phyloP scores from a whole-genome alignment of 2,329 filamentous ascomycete species.

The Microsporum canis region DNA sequence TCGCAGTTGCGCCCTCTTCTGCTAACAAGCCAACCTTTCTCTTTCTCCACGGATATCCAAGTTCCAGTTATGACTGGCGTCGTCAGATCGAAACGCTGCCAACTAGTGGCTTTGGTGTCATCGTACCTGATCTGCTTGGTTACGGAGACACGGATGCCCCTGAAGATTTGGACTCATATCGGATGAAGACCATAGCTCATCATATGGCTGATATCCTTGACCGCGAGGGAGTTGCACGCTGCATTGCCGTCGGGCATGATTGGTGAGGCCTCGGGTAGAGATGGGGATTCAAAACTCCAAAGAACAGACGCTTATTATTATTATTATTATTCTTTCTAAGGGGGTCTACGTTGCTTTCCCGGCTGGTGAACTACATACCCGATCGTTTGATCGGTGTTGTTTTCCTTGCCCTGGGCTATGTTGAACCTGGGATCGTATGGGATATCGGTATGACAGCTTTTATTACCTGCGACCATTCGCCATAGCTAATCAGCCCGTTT shows the following conservation, averaged over 20 bases:
- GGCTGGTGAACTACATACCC: background rate
- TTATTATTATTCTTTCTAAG: background rate
- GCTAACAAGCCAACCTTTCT: conserved; percentile 24
- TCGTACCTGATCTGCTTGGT: conserved; percentile 33
- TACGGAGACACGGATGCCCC: conserved; percentile 35
- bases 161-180: conserved; percentile 27
- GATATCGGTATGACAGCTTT: too few relatives aligned
- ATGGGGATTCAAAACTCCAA: too few relatives aligned
- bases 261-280: background rate
- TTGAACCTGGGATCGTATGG: background rate
- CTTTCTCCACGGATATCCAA: conserved; percentile 42
- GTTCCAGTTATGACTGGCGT: conserved; percentile 37
- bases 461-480: too few relatives aligned
- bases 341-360: background rate
- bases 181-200: background rate
- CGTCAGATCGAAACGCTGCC: conserved; percentile 32
- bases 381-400: background rate
- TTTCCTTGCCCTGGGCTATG: background rate
- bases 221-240: background rate
- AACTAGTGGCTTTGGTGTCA: conserved; percentile 30
- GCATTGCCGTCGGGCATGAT: background rate
- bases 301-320: too few relatives aligned
- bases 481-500: too few relatives aligned
- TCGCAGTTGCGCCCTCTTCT: background rate
- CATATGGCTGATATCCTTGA: conserved; percentile 5